Conservation (phyloP, 805 yeast species). For the Lipomyces chichibuensis region DNA sequence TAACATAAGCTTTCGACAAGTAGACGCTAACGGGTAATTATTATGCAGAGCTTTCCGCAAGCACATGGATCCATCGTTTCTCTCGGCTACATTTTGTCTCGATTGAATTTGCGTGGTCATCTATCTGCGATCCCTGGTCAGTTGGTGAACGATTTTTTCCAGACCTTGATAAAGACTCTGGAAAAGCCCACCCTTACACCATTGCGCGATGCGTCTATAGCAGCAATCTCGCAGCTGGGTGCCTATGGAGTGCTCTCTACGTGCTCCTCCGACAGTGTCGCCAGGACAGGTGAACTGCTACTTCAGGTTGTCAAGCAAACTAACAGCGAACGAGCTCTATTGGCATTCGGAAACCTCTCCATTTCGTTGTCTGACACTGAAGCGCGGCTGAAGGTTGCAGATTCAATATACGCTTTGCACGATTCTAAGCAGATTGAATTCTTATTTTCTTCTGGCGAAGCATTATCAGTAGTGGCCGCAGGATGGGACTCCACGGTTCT, state of each 20-base stretch:
- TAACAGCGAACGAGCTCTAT: conserved; percentile 59
- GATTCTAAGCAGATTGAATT: conserved; percentile 72
- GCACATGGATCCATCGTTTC: conserved; percentile 42
- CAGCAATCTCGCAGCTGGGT: conserved; percentile 45
- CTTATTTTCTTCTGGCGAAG: conserved; percentile 81
- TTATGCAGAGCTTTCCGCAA: conserved; percentile 5
- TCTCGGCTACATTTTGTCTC: conserved; percentile 52
- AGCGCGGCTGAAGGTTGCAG: conserved; percentile 44
- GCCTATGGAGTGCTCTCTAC: conserved; percentile 47
- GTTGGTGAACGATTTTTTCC: conserved; percentile 63
- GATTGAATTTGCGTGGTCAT: conserved; percentile 48
- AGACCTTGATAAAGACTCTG: conserved; percentile 8
- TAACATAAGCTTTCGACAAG: not conserved
- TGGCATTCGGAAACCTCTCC: conserved; percentile 60
- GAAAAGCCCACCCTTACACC: conserved; percentile 8
- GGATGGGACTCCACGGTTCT: conserved; percentile 75
- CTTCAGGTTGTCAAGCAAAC: conserved; percentile 48
- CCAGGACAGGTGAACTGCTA: conserved; percentile 19
- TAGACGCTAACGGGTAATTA: conserved; percentile 1
- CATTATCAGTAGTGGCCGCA: conserved; percentile 66
- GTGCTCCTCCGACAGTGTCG: conserved; percentile 26
- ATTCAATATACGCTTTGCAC: conserved; percentile 59
- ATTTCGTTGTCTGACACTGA: conserved; percentile 42
- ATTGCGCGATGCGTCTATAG: conserved; percentile 20
- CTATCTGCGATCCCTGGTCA: conserved; percentile 43